phyloP scores from a whole-genome alignment of 495 filamentous ascomycete genomes.

The Podospora bellae-mahoneyi region DNA sequence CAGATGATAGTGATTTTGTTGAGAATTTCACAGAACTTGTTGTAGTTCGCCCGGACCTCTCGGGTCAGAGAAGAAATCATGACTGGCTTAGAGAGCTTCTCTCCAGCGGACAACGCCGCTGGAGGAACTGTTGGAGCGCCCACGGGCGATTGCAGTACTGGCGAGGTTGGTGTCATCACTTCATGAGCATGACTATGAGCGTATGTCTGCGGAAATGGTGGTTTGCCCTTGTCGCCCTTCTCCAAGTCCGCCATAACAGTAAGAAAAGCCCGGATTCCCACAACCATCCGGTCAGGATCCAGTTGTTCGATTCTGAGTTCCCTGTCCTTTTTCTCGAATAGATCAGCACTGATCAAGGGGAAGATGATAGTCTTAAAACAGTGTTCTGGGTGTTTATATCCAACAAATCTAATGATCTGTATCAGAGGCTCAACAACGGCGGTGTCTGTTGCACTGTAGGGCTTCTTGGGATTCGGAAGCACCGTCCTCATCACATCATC shows the following conservation, averaged over 20 bases:
- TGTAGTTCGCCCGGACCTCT: constrained; percentile 75
- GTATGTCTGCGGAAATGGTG: constrained; percentile 73
- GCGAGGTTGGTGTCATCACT: constrained; percentile 49
- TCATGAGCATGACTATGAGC: constrained; percentile 40
- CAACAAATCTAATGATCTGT: constrained; percentile 91
- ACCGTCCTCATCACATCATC: constrained; percentile 83
- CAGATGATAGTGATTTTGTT: constrained; percentile 94
- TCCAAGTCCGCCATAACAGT: constrained; percentile 93
- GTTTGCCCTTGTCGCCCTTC: constrained; percentile 70
- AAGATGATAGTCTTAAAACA: constrained; percentile 92
- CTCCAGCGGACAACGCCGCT: constrained; percentile 39
- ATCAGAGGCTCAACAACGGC: constrained; percentile 82
- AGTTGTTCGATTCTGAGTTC: constrained; percentile 88
- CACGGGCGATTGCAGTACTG: constrained; percentile 47
- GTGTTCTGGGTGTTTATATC: constrained; percentile 86
- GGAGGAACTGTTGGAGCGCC: constrained; percentile 30
- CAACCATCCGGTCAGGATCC: constrained; percentile 92
- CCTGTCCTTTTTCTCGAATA: constrained; percentile 68
- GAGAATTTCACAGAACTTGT: constrained; percentile 87
- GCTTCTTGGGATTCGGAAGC: constrained; percentile 71
- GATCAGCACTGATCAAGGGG: constrained; percentile 87
- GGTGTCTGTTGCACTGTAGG: constrained; percentile 73
- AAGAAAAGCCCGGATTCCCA: constrained; percentile 91
- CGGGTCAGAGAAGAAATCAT: constrained; percentile 68
- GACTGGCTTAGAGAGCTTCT: constrained; percentile 70